A percentile compares a stretch with the other conserved stretches of the same genome.
Evolutionary conservation across 2,329 filamentous ascomycete genomes (phyloP).

Genomic region (Ophiosphaerella korrae): DNA sequence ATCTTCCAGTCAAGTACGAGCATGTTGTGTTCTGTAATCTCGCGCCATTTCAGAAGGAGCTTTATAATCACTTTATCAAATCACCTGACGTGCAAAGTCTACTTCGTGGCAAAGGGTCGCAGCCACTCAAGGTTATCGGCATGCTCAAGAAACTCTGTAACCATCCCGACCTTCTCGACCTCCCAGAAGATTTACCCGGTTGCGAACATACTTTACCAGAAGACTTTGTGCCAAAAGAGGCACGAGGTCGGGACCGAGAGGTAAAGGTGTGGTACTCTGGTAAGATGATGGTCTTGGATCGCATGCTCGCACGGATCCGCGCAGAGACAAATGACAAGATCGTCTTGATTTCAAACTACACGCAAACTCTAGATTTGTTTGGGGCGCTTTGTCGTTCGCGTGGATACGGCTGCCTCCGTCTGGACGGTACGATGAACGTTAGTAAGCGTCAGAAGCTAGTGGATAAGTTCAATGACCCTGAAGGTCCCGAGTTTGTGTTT

Average conservation of each 20-base stretch:
- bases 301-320: slow-evolving; percentile 94
- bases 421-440: slow-evolving; percentile 97
- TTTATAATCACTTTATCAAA: slow-evolving; percentile 97
- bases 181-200: slow-evolving; percentile 83
- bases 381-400: slow-evolving; percentile 86
- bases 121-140: slow-evolving; percentile 94
- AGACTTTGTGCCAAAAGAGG: slow-evolving; percentile 86
- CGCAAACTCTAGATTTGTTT: slow-evolving; percentile 92
- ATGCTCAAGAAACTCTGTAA: slow-evolving; percentile 99
- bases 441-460: slow-evolving; percentile 97
- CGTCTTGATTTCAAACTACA: slow-evolving; percentile 98
- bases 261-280: slow-evolving; percentile 95
- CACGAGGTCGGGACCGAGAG: slow-evolving; percentile 86
- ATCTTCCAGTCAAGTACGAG: slow-evolving; percentile 97
- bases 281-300: slow-evolving; percentile 97
- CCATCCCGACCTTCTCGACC: slow-evolving; percentile 88
- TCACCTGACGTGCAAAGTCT: slow-evolving; percentile 93
- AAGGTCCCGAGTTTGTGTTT: slow-evolving; percentile 90
- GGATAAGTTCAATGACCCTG: slow-evolving; percentile 94
- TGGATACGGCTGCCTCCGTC: slow-evolving; percentile 81
- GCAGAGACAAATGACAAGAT: slow-evolving; percentile 99
- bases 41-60: slow-evolving; percentile 85
- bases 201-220: slow-evolving; percentile 81
- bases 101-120: slow-evolving; percentile 89
- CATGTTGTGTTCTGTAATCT: slow-evolving; percentile 98